Conservation (phyloP, 306 rosid genomes). For the Pyrus pyrifolia region DNA sequence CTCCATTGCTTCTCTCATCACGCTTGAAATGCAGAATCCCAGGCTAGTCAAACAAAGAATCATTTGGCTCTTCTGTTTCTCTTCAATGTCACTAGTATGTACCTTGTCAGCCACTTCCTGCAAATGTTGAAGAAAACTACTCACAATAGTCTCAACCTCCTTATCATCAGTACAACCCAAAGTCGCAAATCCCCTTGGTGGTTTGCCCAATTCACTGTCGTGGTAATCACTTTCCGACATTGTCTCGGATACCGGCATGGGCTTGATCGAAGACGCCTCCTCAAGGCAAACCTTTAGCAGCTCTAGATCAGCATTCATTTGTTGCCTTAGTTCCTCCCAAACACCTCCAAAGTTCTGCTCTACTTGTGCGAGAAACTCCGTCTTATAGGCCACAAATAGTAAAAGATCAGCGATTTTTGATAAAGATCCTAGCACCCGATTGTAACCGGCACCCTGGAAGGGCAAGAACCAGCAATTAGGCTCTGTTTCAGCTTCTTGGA, state of each 20-base stretch:
- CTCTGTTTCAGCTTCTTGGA: conserved; percentile 55
- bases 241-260: conserved; percentile 23
- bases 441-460: conserved; percentile 42
- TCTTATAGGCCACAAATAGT: conserved; percentile 25
- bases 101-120: conserved; percentile 35
- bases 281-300: conserved; percentile 29
- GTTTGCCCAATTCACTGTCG: conserved; percentile 40
- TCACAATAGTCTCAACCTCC: conserved; percentile 32
- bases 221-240: conserved; percentile 18
- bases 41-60: conserved; percentile 47
- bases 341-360: conserved; percentile 10
- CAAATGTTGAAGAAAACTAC: conserved; percentile 38
- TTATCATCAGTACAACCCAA: conserved; percentile 22
- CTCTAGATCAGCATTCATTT: conserved; percentile 32
- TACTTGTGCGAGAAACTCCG: conserved; percentile 33
- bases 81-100: conserved; percentile 32
- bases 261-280: conserved; percentile 25
- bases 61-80: conserved; percentile 35
- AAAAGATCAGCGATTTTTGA: conserved; percentile 39
- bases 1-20: conserved; percentile 49
- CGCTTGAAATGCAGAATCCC: conserved; percentile 50
- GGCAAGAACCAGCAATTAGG: conserved; percentile 82
- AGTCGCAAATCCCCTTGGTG: conserved; percentile 16
- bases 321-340: conserved; percentile 20
- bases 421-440: conserved; percentile 42